Base-by-base conservation (phyloP, 208 protist genomes). In the Tritrichomonas foetus region DNA sequence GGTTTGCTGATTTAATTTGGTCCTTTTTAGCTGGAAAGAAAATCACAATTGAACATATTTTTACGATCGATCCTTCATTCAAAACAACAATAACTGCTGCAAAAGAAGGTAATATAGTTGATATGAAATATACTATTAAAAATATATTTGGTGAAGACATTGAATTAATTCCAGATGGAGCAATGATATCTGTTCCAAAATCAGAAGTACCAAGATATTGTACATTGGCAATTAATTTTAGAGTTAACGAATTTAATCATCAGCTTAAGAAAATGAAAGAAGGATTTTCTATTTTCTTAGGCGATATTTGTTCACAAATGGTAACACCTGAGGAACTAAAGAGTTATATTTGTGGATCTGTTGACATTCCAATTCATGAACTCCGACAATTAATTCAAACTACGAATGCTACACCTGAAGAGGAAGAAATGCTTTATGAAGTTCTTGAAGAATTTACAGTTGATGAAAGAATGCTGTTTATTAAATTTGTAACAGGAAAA, bases 401-500 rank as follows among this genome's bases (percentile, higher is more conserved):
- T 20, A 61, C 53, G 16, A 61, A 61, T 16, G 64, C 64, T 16
- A 69, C 11, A 69, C 22, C 11, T n/a, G 22, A 69, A 5, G 11
- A 16, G n/a, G 27, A 16, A 69, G 22, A 69, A 69, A 69, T 69
- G 64, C 39, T 89, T 5, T 33, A 33, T 0, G 44, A 49, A n/a
- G 47, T 30, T 0, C 44, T 89, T 8, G 30, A 57, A 30, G 47
- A 39, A 8, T 39, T 89, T 16, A 41, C 78, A 39, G 27, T 14
- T 5, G 78, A 53, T 39, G 78, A 89, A 36, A 53, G 78, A 57
- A 39, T 47, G 41, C 11, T 89, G 16, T 47, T 89, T 16, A 44
- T 89, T 39, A 89, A 89, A 39, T 89, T 89, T 30, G 30, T 39
- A n/a, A 89, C 78, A 41, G 78, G 78, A 57, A 53, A 36, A 89